These are phyloP conservation scores for Candida succiphila DNA, from an alignment of 805 yeast genomes.

Conservation along the genomic window DNA sequence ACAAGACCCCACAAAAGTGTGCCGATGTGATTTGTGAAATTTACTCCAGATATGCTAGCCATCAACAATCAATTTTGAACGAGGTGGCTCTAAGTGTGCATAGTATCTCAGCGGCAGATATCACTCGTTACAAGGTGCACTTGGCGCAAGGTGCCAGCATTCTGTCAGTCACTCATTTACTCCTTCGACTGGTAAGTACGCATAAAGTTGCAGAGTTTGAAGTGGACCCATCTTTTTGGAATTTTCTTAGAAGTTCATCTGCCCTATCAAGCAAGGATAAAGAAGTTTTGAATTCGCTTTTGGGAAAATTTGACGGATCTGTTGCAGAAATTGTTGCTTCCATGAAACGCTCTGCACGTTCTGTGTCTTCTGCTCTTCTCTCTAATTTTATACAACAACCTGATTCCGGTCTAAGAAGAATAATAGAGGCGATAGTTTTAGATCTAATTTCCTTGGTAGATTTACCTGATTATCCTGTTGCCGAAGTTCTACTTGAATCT, in stretches of 20 bases:
- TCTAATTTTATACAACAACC: constrained; percentile 22
- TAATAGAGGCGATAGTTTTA: constrained; percentile 42
- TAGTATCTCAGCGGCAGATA: constrained; percentile 35
- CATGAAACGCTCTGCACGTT: not conserved
- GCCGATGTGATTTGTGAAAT: constrained; percentile 25
- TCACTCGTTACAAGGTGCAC: constrained; percentile 30
- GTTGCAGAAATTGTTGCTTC: not conserved
- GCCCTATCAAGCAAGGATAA: not conserved
- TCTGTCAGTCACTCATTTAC: constrained; percentile 36
- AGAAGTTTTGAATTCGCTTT: not conserved
- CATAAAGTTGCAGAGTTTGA: not conserved
- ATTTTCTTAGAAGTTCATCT: not conserved
- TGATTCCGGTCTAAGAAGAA: constrained; percentile 21
- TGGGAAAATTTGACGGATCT: not conserved
- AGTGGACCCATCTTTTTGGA: constrained; percentile 1
- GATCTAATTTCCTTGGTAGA: constrained; percentile 44
- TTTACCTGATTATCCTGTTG: constrained; percentile 54
- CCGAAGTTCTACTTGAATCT: constrained; percentile 38
- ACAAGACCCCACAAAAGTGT: constrained; percentile 17
- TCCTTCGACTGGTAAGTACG: constrained; percentile 31
- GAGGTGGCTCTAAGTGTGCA: constrained; percentile 48
- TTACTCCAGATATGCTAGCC: constrained; percentile 34
- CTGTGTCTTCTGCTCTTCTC: constrained; percentile 14
- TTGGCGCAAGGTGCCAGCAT: constrained; percentile 35
- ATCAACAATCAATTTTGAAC: constrained; percentile 48